phyloP scores from a whole-genome alignment of 2,329 filamentous ascomycete species.

The Cercospora brassicicola region DNA sequence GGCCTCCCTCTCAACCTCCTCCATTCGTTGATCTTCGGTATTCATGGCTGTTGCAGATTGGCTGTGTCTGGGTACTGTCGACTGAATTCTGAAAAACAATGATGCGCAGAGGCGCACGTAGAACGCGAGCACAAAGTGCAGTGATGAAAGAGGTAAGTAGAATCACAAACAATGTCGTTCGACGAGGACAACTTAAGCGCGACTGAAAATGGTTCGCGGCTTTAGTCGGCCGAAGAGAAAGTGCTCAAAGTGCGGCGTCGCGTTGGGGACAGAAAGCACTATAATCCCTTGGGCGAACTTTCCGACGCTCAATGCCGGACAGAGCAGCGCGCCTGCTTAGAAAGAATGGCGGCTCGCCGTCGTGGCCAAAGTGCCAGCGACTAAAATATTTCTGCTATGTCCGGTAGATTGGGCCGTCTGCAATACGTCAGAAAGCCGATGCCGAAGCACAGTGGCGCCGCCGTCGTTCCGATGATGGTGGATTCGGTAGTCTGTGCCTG shows the following conservation, averaged over 20 bases:
- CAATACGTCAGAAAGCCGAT: background rate
- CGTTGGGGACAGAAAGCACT: background rate
- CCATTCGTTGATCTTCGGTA: constrained; percentile 56
- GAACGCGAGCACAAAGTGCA: background rate
- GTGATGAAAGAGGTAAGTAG: background rate
- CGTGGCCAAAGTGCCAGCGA: constrained; percentile 5
- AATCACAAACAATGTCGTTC: constrained; percentile 1
- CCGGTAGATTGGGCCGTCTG: background rate
- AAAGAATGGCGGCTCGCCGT: background rate
- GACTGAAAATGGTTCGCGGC: constrained; percentile 1
- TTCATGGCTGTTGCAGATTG: constrained; percentile 51
- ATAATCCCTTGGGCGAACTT: background rate
- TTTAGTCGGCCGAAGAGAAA: constrained; percentile 9
- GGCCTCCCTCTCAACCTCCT: constrained; percentile 58
- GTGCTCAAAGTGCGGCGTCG: background rate
- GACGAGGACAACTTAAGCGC: background rate
- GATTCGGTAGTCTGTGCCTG: background rate
- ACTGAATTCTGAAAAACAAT: background rate
- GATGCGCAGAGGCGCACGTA: background rate
- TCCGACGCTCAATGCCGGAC: background rate
- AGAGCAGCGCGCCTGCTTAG: constrained; percentile 1
- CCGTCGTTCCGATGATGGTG: constrained; percentile 1
- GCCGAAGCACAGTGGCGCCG: background rate
- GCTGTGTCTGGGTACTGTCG: constrained; percentile 1
- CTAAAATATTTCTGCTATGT: constrained; percentile 1